phyloP scores from a whole-genome alignment of 192 early-diverging fungal species.

The Diversispora eburnea region DNA sequence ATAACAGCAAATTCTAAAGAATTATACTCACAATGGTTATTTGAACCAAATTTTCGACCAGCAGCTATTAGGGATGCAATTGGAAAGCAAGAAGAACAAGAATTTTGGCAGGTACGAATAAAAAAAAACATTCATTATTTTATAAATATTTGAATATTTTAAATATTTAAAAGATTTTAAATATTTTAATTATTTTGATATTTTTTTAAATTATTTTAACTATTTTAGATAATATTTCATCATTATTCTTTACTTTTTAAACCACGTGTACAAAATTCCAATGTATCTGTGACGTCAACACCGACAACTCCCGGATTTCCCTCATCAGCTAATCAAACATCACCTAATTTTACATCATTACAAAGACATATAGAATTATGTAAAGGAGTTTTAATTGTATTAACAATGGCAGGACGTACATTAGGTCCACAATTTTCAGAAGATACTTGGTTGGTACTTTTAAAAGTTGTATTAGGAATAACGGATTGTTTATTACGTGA shows the following conservation, averaged over 20 bases:
- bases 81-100: constrained; percentile 56
- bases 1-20: constrained; percentile 62
- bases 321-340: constrained; percentile 4
- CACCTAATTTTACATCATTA: constrained; percentile 27
- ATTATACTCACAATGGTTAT: constrained; percentile 77
- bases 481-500: constrained; percentile 67
- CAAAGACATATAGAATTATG: constrained; percentile 72
- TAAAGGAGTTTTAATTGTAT: constrained; percentile 60
- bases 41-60: constrained; percentile 59
- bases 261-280: constrained; percentile 37
- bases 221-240: constrained; percentile 64
- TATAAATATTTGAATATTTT: background rate
- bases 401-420: constrained; percentile 60
- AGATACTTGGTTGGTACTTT: constrained; percentile 76
- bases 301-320: constrained; percentile 31
- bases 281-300: constrained; percentile 26
- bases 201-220: background rate
- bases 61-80: constrained; percentile 48
- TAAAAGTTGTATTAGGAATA: constrained; percentile 78
- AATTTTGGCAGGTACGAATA: constrained; percentile 61
- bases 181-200: background rate
- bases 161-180: background rate
- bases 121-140: constrained; percentile 6
- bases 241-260: constrained; percentile 73
- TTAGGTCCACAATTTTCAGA: constrained; percentile 56